Evolutionary conservation across 225 moss, liverwort and hornwort genomes (phyloP).

Genomic region (Thuidium tamariscinum): DNA sequence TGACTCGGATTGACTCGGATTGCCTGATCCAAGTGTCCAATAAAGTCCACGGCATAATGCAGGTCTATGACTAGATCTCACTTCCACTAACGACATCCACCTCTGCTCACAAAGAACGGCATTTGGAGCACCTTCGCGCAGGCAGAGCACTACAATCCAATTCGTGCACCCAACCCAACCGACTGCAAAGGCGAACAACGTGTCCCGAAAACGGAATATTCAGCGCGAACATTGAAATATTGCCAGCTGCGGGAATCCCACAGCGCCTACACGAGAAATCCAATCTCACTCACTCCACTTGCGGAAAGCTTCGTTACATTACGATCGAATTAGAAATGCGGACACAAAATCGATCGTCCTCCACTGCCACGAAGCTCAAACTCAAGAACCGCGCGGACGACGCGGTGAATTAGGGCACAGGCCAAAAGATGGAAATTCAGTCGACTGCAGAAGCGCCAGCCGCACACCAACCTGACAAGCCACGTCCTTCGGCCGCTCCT

Average conservation of each 20-base stretch:
- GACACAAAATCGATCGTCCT: neutral
- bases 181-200: neutral
- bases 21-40: neutral
- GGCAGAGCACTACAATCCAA: neutral
- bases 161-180: neutral
- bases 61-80: neutral
- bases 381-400: neutral
- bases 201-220: neutral
- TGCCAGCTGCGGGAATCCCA: neutral
- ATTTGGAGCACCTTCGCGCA: neutral
- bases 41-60: neutral
- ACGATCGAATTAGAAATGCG: neutral
- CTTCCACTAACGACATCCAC: neutral
- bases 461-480: neutral
- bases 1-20: neutral
- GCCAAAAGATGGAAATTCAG: neutral
- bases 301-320: neutral
- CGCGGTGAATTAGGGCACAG: neutral
- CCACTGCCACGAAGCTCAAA: neutral
- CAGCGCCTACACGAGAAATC: neutral
- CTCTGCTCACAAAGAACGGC: neutral
- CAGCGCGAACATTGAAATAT: neutral
- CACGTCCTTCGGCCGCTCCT: neutral
- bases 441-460: neutral
- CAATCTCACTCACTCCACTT: neutral